Percentiles rank a stretch among this genome's conserved stretches.
Evolutionary conservation across 139 green algal species (phyloP).

Genomic region (Closterium sp.): DNA sequence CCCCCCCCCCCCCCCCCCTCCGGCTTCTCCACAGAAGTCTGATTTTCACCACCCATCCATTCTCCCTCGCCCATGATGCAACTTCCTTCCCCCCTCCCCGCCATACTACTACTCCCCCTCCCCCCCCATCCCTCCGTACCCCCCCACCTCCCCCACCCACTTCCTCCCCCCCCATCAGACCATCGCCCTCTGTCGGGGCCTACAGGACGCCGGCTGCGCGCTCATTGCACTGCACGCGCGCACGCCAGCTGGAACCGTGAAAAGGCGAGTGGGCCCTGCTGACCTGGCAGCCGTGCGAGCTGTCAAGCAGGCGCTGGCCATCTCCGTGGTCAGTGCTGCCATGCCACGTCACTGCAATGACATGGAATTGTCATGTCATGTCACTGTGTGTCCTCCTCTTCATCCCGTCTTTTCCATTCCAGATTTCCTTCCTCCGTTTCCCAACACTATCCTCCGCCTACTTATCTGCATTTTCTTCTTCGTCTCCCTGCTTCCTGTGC

Average conservation of each 20-base stretch:
- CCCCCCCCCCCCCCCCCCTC: too few species aligned
- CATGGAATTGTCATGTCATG: background rate
- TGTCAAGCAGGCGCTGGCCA: constrained; percentile 30
- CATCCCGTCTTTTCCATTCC: background rate
- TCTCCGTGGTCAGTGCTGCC: constrained; percentile 49
- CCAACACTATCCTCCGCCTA: too few species aligned
- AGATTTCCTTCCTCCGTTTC: background rate
- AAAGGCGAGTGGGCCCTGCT: constrained; percentile 56
- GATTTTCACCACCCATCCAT: too few species aligned
- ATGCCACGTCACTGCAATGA: background rate
- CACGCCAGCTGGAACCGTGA: constrained; percentile 82
- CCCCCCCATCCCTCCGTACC: background rate
- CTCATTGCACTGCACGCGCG: constrained; percentile 91
- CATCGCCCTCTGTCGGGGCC: constrained; percentile 81
- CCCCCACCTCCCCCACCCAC: background rate
- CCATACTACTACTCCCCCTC: too few species aligned
- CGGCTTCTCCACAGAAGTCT: too few species aligned
- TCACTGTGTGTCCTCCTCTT: background rate
- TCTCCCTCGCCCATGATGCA: too few species aligned
- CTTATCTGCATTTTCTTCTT: too few species aligned
- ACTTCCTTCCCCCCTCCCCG: too few species aligned
- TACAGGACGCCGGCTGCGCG: constrained; percentile 76
- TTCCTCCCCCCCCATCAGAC: constrained; percentile 55
- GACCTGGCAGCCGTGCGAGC: constrained; percentile 81
- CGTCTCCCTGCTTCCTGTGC: background rate